These are phyloP conservation scores for Cyclotella cryptica DNA, from an alignment of 108 stramenopile genomes.

Conservation along the genomic window DNA sequence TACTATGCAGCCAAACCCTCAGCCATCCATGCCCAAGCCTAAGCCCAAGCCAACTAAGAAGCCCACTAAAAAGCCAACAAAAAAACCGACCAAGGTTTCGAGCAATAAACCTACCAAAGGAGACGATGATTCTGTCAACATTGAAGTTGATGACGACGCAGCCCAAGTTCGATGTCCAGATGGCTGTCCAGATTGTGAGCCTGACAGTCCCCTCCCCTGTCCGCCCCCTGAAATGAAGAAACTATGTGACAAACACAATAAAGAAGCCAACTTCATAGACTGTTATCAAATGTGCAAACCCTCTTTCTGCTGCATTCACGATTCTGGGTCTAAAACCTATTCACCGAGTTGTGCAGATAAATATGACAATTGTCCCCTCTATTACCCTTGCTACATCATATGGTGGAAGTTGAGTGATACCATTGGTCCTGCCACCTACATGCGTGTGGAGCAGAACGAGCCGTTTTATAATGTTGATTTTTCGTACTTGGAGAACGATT, in stretches of 20 bases:
- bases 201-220: constrained; percentile 48
- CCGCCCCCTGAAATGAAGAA: constrained; percentile 41
- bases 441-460: constrained; percentile 57
- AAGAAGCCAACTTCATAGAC: constrained; percentile 51
- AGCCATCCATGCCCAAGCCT: background rate
- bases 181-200: constrained; percentile 53
- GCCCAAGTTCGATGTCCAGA: constrained; percentile 24
- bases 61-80: constrained; percentile 13
- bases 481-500: constrained; percentile 35
- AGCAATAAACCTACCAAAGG: background rate
- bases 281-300: constrained; percentile 67
- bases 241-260: constrained; percentile 54
- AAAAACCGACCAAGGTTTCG: background rate
- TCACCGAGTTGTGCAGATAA: constrained; percentile 47
- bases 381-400: constrained; percentile 65
- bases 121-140: background rate
- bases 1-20: background rate
- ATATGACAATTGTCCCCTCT: constrained; percentile 57
- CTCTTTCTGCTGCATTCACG: constrained; percentile 67
- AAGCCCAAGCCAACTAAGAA: constrained; percentile 8
- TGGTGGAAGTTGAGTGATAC: constrained; percentile 70
- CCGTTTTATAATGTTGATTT: constrained; percentile 54
- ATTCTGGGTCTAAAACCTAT: constrained; percentile 34
- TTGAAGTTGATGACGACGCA: background rate
- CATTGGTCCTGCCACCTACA: constrained; percentile 59